Evolutionary conservation across 176 grass and related monocot genomes (phyloP).

Genomic region (Tuctoria greenei): DNA sequence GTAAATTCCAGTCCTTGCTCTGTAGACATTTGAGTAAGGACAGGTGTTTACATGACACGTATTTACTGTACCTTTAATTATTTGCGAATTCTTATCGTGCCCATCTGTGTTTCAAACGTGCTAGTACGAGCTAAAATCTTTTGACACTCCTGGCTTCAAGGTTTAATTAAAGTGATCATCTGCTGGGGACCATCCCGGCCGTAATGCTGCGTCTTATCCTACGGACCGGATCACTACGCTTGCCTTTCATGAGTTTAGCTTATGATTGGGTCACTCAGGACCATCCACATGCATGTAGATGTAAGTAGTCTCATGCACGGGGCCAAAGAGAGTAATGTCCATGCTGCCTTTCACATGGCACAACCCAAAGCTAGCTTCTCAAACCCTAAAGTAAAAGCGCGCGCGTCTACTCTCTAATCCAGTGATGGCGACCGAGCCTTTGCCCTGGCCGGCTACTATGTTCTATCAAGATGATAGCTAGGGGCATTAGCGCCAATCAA

Average conservation of each 20-base stretch:
- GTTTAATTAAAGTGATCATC: no score
- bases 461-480: constrained; percentile 19
- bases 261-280: constrained; percentile 33
- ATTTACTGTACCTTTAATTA: no score
- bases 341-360: constrained; percentile 37
- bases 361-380: not conserved
- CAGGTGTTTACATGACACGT: no score
- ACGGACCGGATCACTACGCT: no score
- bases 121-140: no score
- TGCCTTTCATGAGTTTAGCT: not conserved
- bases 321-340: constrained; percentile 26
- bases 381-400: constrained; percentile 35
- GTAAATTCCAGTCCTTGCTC: no score
- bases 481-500: constrained; percentile 17
- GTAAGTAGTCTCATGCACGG: not conserved
- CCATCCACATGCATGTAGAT: constrained; percentile 22
- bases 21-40: no score
- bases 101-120: no score
- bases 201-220: no score
- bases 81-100: no score
- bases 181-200: no score
- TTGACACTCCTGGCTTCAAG: no score
- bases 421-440: constrained; percentile 31
- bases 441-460: not conserved
- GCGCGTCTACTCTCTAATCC: constrained; percentile 41